A percentile compares a stretch with the other conserved stretches of the same genome.
phyloP scores from a whole-genome alignment of 2,329 filamentous ascomycete species.

The Trichophyton simii region DNA sequence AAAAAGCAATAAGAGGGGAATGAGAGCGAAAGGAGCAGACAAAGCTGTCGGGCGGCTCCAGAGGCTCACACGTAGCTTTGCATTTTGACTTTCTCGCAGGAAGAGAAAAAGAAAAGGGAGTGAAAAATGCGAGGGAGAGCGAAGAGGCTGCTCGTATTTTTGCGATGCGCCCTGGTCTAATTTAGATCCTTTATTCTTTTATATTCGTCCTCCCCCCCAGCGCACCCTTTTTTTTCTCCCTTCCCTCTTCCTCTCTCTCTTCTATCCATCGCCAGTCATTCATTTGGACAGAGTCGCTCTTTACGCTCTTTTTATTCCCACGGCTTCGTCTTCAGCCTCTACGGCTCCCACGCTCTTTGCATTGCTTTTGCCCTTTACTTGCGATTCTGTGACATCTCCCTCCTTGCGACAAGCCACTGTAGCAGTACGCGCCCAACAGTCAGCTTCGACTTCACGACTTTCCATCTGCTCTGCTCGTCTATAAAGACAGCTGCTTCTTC shows the following conservation, averaged over 20 bases:
- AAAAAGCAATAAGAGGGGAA: background rate
- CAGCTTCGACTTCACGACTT: background rate
- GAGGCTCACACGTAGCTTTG: background rate
- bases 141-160: background rate
- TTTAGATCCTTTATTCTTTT: background rate
- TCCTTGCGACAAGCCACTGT: conserved; percentile 6
- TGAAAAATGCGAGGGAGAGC: background rate
- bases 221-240: background rate
- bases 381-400: conserved; percentile 2
- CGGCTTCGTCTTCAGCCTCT: background rate
- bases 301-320: conserved; percentile 3
- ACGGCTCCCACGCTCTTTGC: background rate
- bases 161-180: background rate
- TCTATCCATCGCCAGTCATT: conserved; percentile 5
- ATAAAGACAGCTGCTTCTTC: background rate
- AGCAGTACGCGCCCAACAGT: conserved; percentile 6
- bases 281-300: conserved; percentile 2
- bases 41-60: background rate
- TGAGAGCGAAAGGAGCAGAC: background rate
- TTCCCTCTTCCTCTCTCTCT: conserved; percentile 9
- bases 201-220: background rate
- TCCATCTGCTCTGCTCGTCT: conserved; percentile 1
- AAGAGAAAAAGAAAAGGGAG: background rate
- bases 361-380: conserved; percentile 5
- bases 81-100: background rate